Evolutionary conservation across 129 eudicot species (phyloP).

Genomic region (Dittrichia graveolens): DNA sequence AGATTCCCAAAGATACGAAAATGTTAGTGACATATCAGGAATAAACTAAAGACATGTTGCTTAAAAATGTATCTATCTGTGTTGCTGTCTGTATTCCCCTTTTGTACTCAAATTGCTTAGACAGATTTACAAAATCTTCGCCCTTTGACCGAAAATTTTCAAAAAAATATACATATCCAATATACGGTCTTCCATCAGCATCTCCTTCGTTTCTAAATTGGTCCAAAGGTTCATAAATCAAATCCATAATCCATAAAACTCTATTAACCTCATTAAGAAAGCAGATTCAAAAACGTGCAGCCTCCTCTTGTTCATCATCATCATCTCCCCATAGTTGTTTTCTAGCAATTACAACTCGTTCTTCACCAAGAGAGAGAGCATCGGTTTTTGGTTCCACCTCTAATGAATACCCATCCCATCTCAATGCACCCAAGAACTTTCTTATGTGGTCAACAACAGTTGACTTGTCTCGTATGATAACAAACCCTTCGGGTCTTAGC

Average conservation of each 20-base stretch:
- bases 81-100: conserved; percentile 24
- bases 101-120: conserved; percentile 23
- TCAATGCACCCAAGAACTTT: conserved; percentile 60
- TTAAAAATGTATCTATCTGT: conserved; percentile 1
- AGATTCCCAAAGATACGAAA: conserved; percentile 20
- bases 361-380: conserved; percentile 60
- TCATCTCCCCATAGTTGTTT: conserved; percentile 68
- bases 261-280: conserved; percentile 32
- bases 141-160: conserved; percentile 6
- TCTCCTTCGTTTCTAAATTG: conserved; percentile 14
- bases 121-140: conserved; percentile 22
- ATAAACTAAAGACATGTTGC: conserved; percentile 3
- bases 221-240: conserved; percentile 14
- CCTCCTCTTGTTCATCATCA: conserved; percentile 34
- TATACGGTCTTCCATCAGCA: conserved; percentile 31
- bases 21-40: not conserved
- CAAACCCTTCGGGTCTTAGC: conserved; percentile 84
- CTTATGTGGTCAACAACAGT: conserved; percentile 50
- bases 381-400: conserved; percentile 84
- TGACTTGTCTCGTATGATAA: conserved; percentile 71
- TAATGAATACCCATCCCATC: conserved; percentile 76
- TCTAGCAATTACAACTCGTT: conserved; percentile 70
- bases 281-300: conserved; percentile 38
- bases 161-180: conserved; percentile 25
- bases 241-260: conserved; percentile 7